Conservation (phyloP, 495 filamentous ascomycete genomes). For the Cryomyces antarcticus region DNA sequence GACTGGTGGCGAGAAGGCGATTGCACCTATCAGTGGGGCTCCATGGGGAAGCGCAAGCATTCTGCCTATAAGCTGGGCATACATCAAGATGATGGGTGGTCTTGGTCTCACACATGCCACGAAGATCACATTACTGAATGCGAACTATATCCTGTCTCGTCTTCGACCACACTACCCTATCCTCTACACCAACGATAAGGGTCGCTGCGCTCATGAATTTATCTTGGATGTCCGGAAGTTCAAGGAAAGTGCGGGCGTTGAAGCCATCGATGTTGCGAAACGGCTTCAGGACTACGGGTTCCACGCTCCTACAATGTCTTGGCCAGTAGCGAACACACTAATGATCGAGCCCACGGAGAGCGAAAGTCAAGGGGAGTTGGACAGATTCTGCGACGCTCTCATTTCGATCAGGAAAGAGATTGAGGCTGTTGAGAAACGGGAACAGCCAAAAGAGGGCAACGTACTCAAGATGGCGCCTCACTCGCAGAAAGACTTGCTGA, state of each 20-base stretch:
- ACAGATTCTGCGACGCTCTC: slow-evolving; percentile 84
- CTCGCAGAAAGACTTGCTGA: slow-evolving; percentile 60
- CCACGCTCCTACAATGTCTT: slow-evolving; percentile 96
- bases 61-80: slow-evolving; percentile 91
- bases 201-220: slow-evolving; percentile 93
- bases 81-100: slow-evolving; percentile 92
- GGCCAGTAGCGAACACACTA: slow-evolving; percentile 87
- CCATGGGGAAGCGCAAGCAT: slow-evolving; percentile 87
- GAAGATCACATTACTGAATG: slow-evolving; percentile 84
- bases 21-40: slow-evolving; percentile 63
- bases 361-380: slow-evolving; percentile 82
- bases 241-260: slow-evolving; percentile 66
- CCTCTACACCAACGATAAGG: slow-evolving; percentile 74
- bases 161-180: slow-evolving; percentile 81
- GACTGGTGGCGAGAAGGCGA: slow-evolving; percentile 40
- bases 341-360: slow-evolving; percentile 99
- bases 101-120: slow-evolving; percentile 85
- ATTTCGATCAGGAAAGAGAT: slow-evolving; percentile 83
- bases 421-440: slow-evolving; percentile 60
- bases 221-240: slow-evolving; percentile 81
- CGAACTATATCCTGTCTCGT: slow-evolving; percentile 89
- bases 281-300: slow-evolving; percentile 96
- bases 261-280: slow-evolving; percentile 95
- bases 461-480: slow-evolving; percentile 87
- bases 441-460: slow-evolving; percentile 60